phyloP scores from a whole-genome alignment of 306 rosid species.

The Dalbergia cultrata region DNA sequence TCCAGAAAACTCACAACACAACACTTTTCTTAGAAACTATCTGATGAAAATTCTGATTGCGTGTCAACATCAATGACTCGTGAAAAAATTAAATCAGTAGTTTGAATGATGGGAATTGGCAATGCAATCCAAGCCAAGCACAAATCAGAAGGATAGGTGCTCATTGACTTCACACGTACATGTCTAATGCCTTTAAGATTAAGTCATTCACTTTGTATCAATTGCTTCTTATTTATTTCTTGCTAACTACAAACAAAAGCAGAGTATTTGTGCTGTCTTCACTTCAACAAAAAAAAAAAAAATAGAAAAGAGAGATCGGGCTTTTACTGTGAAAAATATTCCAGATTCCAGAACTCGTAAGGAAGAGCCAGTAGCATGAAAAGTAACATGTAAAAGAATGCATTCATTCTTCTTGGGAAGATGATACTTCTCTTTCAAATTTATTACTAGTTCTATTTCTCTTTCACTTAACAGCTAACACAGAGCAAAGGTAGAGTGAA shows the following conservation, averaged over 20 bases:
- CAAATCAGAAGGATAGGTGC: too few relatives aligned
- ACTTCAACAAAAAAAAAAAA: not conserved
- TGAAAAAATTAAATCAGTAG: too few relatives aligned
- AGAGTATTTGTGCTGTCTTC: not conserved
- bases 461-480: not conserved
- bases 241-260: constrained; percentile 15
- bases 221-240: constrained; percentile 12
- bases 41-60: too few relatives aligned
- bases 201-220: constrained; percentile 1
- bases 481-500: not conserved
- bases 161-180: not conserved
- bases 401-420: constrained; percentile 17
- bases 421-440: constrained; percentile 25
- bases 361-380: constrained; percentile 7
- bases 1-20: too few relatives aligned
- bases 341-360: not conserved
- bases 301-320: not conserved
- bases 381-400: not conserved
- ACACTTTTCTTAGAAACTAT: too few relatives aligned
- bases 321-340: constrained; percentile 6
- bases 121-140: too few relatives aligned
- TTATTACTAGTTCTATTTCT: constrained; percentile 9
- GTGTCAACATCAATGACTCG: too few relatives aligned
- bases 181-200: not conserved
- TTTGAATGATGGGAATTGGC: too few relatives aligned